Evolutionary conservation across 371 early-diverging fungal genomes (phyloP), one percentile per base, ranked within the genome.

Genomic region (Syncephalastrum sp.): DNA sequence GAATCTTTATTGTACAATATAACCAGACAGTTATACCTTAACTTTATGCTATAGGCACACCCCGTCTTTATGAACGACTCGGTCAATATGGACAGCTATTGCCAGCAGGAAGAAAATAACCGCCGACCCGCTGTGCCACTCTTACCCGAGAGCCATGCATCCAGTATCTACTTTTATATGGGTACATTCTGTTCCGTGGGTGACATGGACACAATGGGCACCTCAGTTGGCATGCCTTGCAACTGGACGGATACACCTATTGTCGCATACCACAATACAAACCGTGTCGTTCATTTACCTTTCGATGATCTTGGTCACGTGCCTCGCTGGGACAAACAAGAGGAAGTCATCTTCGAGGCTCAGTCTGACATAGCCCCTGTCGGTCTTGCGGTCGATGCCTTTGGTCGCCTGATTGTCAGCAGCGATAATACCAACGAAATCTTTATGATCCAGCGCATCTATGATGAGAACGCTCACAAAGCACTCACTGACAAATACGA

Each of bases 191-290:
- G 79, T 50, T 75, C 75, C 27, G 68, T 78, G 1, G 79, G 79
- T 33, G 66, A 67, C 43, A 14, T 46, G 0, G 54, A 60, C 0
- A 70, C 73, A 0, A 16, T 59, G 21, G 75, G 69, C 25, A 71
- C 79, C 1, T 75, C 79, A 21, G 75, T 75, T 10, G 79, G 79
- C 12, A 55, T 78, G 54, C 79, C 79, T 46, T 78, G 79, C 52
- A 73, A 70, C 45, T 78, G 79, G 79, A 78, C 79, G 4, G 71
- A 78, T 54, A 71, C 75, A 0, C 73, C 73, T 43, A 60, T 72
- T 23, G 54, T 75, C 27, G 75, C 75, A 4, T 69, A 77, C 17
- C 74, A 64, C 29, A 74, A 74, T 46, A 8, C 29, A 1, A 73
- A 76, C 38, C 68, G 60, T 33, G 73, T 78, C 0, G 63, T 70